Evolutionary conservation across 768 basidiomycete genomes (phyloP), one percentile per base, ranked within the genome.

Genomic region (Leucocoprinus leucothites): DNA sequence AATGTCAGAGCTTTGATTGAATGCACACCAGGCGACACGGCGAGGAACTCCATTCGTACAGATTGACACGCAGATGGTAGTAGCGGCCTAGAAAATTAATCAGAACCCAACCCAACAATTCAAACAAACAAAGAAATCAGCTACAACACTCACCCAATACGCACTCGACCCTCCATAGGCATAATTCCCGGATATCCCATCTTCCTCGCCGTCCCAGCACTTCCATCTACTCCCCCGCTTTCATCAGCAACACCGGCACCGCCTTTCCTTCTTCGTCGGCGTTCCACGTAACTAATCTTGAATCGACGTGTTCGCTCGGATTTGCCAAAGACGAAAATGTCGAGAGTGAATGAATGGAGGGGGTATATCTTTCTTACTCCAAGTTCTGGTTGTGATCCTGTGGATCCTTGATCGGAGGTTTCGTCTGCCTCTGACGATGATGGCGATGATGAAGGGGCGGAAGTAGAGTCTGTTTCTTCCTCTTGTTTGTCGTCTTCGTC

Each of bases 281-380:
- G 71, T 61, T 84, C 79, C 1, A 86, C 85, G 66, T 80, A 86
- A 28, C 80, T 85, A 35, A 93, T 77, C 68, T 91, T 89, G 60
- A 93, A 89, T 60, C 89, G 67, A 56, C 91, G 77, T 48, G 84
- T 85, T 84, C 87, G 85, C 42, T 80, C 73, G 43, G 82, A 85
- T 69, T 86, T 86, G 63, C 94, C 94, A 62, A 87, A 93, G 52
- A 94, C 89, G 62, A 94, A 94, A 2, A 94, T 86, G 58, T 94
- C 91, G 62, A 94, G 68, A 48, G 84, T 86, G 65, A 94, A 94
- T 49, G 79, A 73, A 61, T 90, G 84, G 24, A 87, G 72, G 16
- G 89, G 88, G 59, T 82, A 86, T 63, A 94, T 84, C 70, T 74
- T 82, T n/a, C n/a, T n/a, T n/a, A n/a, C 58, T 70, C 77, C 31